Conservation (phyloP, 179 eudicot genomes). For the Beta lomatogona region DNA sequence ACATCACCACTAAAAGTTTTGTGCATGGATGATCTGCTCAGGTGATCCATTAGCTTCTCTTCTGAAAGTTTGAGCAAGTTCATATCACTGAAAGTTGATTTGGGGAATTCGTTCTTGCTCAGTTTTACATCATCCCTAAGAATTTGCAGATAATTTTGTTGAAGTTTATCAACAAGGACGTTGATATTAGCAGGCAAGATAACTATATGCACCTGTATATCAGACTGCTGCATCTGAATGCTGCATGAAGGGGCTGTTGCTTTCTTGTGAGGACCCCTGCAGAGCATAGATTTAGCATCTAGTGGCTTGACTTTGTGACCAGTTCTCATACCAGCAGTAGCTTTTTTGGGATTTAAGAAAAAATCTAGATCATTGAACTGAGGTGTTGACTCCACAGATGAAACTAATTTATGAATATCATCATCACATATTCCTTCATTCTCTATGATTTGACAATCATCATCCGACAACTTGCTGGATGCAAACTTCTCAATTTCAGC, state of each 20-base stretch:
- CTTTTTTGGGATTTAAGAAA: constrained; percentile 62
- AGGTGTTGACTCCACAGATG: constrained; percentile 38
- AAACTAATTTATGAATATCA: constrained; percentile 32
- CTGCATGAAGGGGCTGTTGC: constrained; percentile 31
- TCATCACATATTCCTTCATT: constrained; percentile 33
- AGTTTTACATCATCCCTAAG: constrained; percentile 37
- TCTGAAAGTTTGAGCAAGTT: constrained; percentile 52
- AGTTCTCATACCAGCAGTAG: constrained; percentile 32
- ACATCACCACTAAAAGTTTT: constrained; percentile 29
- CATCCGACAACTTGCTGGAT: constrained; percentile 35
- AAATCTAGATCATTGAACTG: constrained; percentile 70
- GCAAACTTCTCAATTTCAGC: constrained; percentile 18
- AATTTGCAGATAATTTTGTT: constrained; percentile 42
- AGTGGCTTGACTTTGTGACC: constrained; percentile 35
- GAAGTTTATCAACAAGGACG: constrained; percentile 41
- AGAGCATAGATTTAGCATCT: constrained; percentile 29
- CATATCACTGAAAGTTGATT: constrained; percentile 29
- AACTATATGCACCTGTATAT: constrained; percentile 47
- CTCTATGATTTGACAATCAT: constrained; percentile 39
- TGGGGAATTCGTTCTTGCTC: constrained; percentile 24
- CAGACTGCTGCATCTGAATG: constrained; percentile 36
- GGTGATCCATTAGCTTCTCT: constrained; percentile 43
- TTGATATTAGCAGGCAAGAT: constrained; percentile 49
- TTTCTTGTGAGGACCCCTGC: constrained; percentile 30
- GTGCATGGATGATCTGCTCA: constrained; percentile 29